A percentile compares a stretch with the other conserved stretches of the same genome.
These are phyloP conservation scores for Eimeria praecox DNA, from an alignment of 169 alveolate species.

Conservation along the genomic window DNA sequence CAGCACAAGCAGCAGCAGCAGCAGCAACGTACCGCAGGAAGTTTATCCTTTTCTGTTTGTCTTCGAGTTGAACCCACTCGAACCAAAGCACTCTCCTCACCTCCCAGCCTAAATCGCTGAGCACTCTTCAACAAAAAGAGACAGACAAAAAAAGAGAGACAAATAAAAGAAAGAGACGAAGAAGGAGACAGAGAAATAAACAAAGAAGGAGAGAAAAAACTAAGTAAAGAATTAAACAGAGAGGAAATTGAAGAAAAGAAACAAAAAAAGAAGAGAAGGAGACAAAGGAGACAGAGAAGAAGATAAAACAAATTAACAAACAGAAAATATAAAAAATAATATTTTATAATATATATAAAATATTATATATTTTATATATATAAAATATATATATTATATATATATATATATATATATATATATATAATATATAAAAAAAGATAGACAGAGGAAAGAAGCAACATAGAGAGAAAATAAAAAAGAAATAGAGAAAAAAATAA, in stretches of 20 bases:
- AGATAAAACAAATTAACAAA: neutral
- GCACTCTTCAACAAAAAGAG: conserved; percentile 79
- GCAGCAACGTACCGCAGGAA: conserved; percentile 80
- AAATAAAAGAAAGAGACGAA: neutral
- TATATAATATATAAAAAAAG: too few species aligned
- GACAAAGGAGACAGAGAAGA: neutral
- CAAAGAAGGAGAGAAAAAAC: too few species aligned
- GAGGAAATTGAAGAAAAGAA: neutral
- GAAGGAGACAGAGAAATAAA: neutral
- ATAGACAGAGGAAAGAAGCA: neutral
- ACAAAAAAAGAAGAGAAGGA: neutral
- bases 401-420: too few species aligned
- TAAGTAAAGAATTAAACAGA: neutral
- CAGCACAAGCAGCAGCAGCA: neutral
- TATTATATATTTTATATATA: too few species aligned
- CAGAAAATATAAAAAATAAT: neutral
- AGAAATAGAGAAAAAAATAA: too few species aligned
- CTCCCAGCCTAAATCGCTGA: conserved; percentile 91
- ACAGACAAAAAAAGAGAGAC: neutral
- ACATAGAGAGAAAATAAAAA: too few species aligned
- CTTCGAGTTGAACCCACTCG: conserved; percentile 86
- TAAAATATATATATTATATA: too few species aligned
- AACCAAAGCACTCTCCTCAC: conserved; percentile 90
- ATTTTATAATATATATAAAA: too few species aligned
- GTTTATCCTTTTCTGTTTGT: conserved; percentile 81